Conservation (phyloP, 2,329 filamentous ascomycete genomes). For the Boeremia lycopersici region DNA sequence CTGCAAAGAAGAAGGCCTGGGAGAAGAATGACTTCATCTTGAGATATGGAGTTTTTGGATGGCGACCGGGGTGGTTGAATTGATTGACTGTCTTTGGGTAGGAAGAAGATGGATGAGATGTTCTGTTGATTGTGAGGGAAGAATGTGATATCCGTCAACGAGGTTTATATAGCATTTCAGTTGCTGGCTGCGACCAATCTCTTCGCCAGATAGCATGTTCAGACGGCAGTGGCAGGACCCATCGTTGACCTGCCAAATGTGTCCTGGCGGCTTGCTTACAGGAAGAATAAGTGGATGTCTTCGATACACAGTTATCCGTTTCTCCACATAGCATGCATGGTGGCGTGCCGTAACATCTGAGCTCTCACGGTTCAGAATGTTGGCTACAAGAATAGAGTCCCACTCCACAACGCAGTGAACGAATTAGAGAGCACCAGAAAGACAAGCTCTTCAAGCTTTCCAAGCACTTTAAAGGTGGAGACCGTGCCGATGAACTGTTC, state of each 20-base stretch:
- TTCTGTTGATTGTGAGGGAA: not conserved
- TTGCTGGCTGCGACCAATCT: not conserved
- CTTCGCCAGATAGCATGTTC: not conserved
- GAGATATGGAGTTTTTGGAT: not conserved
- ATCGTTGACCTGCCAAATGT: not conserved
- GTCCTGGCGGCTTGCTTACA: not conserved
- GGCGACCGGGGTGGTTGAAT: not conserved
- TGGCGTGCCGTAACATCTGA: not conserved
- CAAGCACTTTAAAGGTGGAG: not conserved
- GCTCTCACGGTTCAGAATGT: not conserved
- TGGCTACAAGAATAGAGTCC: not conserved
- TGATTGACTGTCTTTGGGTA: not conserved
- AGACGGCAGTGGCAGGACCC: not conserved
- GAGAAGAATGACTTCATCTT: not conserved
- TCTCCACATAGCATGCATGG: not conserved
- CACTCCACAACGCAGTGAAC: not conserved
- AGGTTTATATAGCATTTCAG: not conserved
- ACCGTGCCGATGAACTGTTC: not conserved
- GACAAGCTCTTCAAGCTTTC: constrained; percentile 3
- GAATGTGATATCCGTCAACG: not conserved
- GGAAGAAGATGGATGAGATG: not conserved
- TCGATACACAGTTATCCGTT: not conserved
- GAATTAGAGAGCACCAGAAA: not conserved
- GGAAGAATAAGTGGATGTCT: not conserved
- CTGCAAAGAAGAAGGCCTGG: not conserved